Evolutionary conservation across 768 basidiomycete genomes (phyloP), one percentile per base, ranked within the genome.

Genomic region (Boletus insuetus): DNA sequence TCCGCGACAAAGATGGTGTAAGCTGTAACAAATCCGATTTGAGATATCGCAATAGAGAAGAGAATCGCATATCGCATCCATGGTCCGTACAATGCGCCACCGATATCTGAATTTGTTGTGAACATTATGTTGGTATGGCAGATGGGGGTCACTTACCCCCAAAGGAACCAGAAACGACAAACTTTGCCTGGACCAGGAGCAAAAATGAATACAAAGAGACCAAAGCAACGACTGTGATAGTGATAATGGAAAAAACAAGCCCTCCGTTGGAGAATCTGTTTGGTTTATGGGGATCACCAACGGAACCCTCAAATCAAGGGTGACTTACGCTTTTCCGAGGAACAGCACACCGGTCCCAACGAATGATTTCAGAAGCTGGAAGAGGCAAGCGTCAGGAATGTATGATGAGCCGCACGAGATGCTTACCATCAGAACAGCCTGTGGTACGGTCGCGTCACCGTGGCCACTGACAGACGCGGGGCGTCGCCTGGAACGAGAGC

Each of bases 1-100:
- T 95, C 84, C 1, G 95, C 88, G 41, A 98, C 93, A 69, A 98
- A 98, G 68, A 98, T 97, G 16, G 87, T 93, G 71, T 99, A 99
- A 13, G 94, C 94, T 34, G 83, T 67, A 43, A 90, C 89, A 70
- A 94, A 95, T 39, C 93, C 93, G 35, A 95, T 74, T 69, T 94
- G 97, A 1, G 96, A 98, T 22, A 95, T 68, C 0, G 88, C 79
- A 65, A 99, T 96, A 16, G 93, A 94, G 4, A 77, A 77, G 9
- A 99, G 82, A 65, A 99, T 98, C 14, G 85, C 75, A 56, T 89
- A 85, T 43, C 97, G 86, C 91, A 99, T 92, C 86, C 87, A 92
- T 14, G 85, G 83, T 2, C 97, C 97, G 64, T 97, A 98, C 10
- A 99, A 74, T 0, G 80, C 71, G 2, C 97, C 97, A 29, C 97